Evolutionary conservation across 2,329 filamentous ascomycete genomes (phyloP).

Genomic region (Chlorencoelia australis): DNA sequence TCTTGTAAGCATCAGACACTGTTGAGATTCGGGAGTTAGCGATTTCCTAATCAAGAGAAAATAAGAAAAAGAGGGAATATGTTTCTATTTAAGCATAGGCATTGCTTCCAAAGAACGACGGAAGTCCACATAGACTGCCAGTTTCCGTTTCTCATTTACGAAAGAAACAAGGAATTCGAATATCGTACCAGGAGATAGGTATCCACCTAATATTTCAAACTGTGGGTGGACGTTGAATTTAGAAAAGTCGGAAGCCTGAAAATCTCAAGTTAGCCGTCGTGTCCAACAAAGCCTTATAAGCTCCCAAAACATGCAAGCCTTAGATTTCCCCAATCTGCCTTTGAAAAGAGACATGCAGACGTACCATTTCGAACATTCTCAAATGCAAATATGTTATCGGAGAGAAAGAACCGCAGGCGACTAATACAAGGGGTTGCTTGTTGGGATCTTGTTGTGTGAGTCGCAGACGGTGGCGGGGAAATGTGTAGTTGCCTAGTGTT

Average conservation of each 20-base stretch:
- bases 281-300: no score
- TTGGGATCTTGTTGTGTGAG: conserved; percentile 43
- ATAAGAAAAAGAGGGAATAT: not conserved
- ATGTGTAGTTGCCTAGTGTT: conserved; percentile 36
- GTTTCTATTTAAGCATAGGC: conserved; percentile 16
- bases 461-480: conserved; percentile 50
- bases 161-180: no score
- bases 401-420: conserved; percentile 63
- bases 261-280: not conserved
- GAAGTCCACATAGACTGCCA: no score
- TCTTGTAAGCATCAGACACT: conserved; percentile 54
- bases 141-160: no score
- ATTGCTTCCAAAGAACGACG: no score
- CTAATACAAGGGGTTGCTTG: conserved; percentile 54
- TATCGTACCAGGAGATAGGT: conserved; percentile 75
- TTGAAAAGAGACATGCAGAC: no score
- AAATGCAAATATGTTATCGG: conserved; percentile 69
- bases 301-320: no score
- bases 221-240: conserved; percentile 63
- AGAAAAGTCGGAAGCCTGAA: conserved; percentile 55
- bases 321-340: conserved; percentile 34
- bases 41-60: not conserved
- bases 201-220: conserved; percentile 81
- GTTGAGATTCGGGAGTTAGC: no score
- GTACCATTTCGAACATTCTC: conserved; percentile 85